Percentiles rank a stretch among this genome's conserved stretches.
phyloP scores from a whole-genome alignment of 1,284 basidiomycete genomes.

The Phenoliferia sp. region DNA sequence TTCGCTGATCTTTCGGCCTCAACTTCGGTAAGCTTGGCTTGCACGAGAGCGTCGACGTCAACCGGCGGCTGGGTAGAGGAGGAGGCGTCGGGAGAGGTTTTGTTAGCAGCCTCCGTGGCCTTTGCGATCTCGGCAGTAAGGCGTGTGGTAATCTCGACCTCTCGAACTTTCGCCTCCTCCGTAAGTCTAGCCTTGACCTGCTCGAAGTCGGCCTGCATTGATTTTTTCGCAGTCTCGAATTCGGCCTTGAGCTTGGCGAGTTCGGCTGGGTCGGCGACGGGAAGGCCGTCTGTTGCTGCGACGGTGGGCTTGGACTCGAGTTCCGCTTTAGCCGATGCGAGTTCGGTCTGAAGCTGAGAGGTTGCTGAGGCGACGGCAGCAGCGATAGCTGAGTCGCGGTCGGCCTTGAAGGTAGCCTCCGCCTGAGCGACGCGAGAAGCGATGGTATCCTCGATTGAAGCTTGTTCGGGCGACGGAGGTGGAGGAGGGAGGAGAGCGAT shows the following conservation, averaged over 20 bases:
- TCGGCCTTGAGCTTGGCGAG: conserved; percentile 20
- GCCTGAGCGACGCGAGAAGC: conserved; percentile 14
- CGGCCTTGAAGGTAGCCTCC: conserved; percentile 12
- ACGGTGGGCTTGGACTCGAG: conserved; percentile 7
- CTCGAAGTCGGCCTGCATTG: conserved; percentile 21
- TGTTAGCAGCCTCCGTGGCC: conserved; percentile 15
- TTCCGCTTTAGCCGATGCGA: conserved; percentile 9
- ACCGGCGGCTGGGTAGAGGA: conserved; percentile 2
- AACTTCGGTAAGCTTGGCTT: conserved; percentile 19
- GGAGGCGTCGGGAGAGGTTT: conserved; percentile 3
- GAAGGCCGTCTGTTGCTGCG: not conserved
- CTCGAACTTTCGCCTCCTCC: conserved; percentile 21
- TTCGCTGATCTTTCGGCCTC: conserved; percentile 17
- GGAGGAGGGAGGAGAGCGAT: conserved; percentile 14
- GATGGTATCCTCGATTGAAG: conserved; percentile 16
- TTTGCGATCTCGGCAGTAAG: conserved; percentile 24
- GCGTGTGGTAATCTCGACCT: conserved; percentile 23
- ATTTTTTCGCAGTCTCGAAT: conserved; percentile 22
- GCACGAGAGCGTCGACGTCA: conserved; percentile 24
- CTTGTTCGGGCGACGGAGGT: conserved; percentile 7
- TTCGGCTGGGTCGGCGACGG: conserved; percentile 2
- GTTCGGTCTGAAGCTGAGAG: conserved; percentile 15
- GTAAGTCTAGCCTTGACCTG: conserved; percentile 20
- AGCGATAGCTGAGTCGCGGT: conserved; percentile 26
- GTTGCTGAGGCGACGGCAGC: conserved; percentile 20